Evolutionary conservation across 441 rosid genomes (phyloP), one percentile per base, ranked within the genome.

Genomic region (Breynia disticha): DNA sequence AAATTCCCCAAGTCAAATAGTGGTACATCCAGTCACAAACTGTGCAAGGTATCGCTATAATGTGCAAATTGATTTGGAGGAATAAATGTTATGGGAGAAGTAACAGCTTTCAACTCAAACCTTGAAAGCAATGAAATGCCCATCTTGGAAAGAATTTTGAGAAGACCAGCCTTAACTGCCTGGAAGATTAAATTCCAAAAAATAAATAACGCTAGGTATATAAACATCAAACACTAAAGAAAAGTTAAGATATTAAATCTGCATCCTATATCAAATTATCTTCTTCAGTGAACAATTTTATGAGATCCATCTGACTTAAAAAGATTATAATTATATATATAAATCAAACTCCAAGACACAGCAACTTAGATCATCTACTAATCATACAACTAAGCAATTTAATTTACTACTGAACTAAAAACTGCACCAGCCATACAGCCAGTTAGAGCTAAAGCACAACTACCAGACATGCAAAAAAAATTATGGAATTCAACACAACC

Each of bases 101-200:
- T 24, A 24, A 7, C n/a, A n/a, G n/a, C n/a, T 3, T 24, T 24
- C 3, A 24, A 56, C 56, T 59, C 44, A 35, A 60, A 93, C 99
- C 99, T 93, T 65, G 97, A 86, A 67, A 93, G 95, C 75, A 93
- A 76, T 46, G 97, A 93, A 72, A 93, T 93, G 9, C 99, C 99
- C 99, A 93, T 93, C 81, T 93, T 93, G 19, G 99, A 93, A 63
- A 93, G 86, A 65, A 93, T 93, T 66, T 93, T 93, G 55, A 86
- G 90, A 42, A 93, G 97, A 60, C 99, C 99, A 60, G 86, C 79
- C 67, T 78, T 83, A 55, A 93, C 82, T 47, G 99, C 99, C 99
- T 89, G 83, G 59, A 81, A 78, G 7, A 41, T 50, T 48, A 65
- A 68, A 61, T 56, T 13, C 49, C 41, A 56, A 56, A 57, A 19